Base-by-base conservation (phyloP, 352 stramenopile species). In the Pythium coloratum region DNA sequence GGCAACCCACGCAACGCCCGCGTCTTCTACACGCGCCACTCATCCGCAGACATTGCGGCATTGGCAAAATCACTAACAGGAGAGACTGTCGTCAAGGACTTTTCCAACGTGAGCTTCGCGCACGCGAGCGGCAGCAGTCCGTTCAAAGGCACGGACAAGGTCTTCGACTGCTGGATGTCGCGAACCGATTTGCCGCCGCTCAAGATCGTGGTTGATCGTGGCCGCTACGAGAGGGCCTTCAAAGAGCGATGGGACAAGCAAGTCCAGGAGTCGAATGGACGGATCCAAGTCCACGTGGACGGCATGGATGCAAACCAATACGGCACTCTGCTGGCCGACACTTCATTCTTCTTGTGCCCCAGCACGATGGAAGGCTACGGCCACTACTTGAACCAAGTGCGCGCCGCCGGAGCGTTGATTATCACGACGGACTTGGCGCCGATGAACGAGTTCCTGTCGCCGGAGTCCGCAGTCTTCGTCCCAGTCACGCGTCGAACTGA, bases 311-410 rank as follows among this genome's bases (percentile, higher is more conserved):
- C 10, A 3, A 9, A 46, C 10, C 38, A 46, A 14, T 46, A 46
- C 9, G 38, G 38, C 38, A 46, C 13, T 3, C 38, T 46, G 18
- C 38, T 46, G 3, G 38, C 38, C 13, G 38, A 46, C 9, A 46
- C 38, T 14, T 36, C 75, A 9, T 82, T 77, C 61, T 80, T 86
- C 54, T 61, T 88, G 68, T 88, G 80, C 50, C 70, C 77, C n/a
- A 88, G 80, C 56, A 36, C 69, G 24, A 68, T 76, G 47, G 80
- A 88, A 50, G 77, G 80, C 14, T 88, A 80, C 32, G 80, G 78
- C 5, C 78, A 84, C 65, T 86, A 86, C 58, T 82, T 84, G 59
- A 86, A 86, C 67, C 78, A 86, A 40, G 78, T 76, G 20, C 74
- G 76, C 14, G 72, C 76, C 18, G 75, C 66, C n/a, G 67, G 72